Conservation (phyloP, 2,329 filamentous ascomycete genomes). For the Tolypocladium album region DNA sequence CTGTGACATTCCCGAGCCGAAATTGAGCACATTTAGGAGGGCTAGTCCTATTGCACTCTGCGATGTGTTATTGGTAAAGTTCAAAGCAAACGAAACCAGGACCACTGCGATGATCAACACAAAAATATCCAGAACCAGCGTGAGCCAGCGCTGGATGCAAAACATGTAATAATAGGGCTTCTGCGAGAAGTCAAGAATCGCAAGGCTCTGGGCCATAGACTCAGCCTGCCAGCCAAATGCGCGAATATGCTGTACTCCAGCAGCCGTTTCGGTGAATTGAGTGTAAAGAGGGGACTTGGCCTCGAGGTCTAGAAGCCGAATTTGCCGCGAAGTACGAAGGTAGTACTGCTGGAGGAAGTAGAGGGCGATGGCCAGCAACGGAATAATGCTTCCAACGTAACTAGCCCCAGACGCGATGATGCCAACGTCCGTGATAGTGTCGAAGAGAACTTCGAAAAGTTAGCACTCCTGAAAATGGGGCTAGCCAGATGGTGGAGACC, state of each 20-base stretch:
- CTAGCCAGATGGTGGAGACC: background rate
- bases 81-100: constrained; percentile 3
- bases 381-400: constrained; percentile 37
- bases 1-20: background rate
- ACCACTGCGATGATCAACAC: constrained; percentile 4
- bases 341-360: constrained; percentile 44
- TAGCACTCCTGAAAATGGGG: background rate
- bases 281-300: constrained; percentile 34
- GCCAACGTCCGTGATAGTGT: background rate
- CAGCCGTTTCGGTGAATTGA: constrained; percentile 5
- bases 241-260: constrained; percentile 4
- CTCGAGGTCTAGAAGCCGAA: constrained; percentile 50
- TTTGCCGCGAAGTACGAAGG: constrained; percentile 45
- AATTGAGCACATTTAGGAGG: background rate
- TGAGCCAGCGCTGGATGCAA: constrained; percentile 8
- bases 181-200: constrained; percentile 5
- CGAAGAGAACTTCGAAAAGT: background rate
- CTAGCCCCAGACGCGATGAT: constrained; percentile 28
- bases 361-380: constrained; percentile 21
- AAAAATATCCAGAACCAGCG: constrained; percentile 2
- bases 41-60: constrained; percentile 2
- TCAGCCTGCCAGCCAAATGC: constrained; percentile 6
- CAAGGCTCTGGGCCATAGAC: background rate
- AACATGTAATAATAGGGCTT: constrained; percentile 5
- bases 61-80: background rate